Evolutionary conservation across 345 rosid species (phyloP), one percentile per base, ranked within the genome.

Genomic region (Lepidium sativum): DNA sequence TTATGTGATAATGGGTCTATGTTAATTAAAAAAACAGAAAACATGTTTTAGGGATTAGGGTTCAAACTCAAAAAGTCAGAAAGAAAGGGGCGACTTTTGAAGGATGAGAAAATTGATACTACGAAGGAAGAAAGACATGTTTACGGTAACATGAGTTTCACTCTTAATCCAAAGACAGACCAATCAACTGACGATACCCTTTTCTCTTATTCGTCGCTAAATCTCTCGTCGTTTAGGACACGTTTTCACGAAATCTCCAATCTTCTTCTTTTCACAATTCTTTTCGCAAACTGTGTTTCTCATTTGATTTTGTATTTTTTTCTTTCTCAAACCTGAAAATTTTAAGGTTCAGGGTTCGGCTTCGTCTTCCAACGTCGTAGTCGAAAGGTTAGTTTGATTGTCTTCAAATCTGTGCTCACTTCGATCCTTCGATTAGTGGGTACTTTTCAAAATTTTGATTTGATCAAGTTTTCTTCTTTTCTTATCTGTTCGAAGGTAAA

Each of bases 171-270:
- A 44, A 44, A 1, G 49, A 44, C 49, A 5, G 49, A 44, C 49
- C 49, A 44, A 44, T 44, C 27, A 51, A 38, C 8, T 4, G 11
- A 12, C 29, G 31, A 21, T 14, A 31, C 45, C 17, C 38, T 5
- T 6, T 15, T 12, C 13, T 43, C 49, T 16, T 12, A 54, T 70
- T 62, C 57, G 35, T 57, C 38, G 4, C 38, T 41, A n/a, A 58
- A 12, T 0, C 34, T 9, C 1, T n/a, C 10, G 44, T 59, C 50
- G 48, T 45, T 29, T 25, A 43, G 29, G 48, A 55, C 68, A 52
- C 74, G 74, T 62, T 34, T 34, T 48, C 57, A 70, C 75, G 51
- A 39, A 25, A 47, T 18, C 6, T 38, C 45, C 33, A 11, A 48
- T 33, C 60, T 42, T 15, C 65, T 20, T 15, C 45, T 14, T 61